These are phyloP conservation scores for Begonia peltatifolia DNA, from an alignment of 306 rosid genomes.

Conservation along the genomic window DNA sequence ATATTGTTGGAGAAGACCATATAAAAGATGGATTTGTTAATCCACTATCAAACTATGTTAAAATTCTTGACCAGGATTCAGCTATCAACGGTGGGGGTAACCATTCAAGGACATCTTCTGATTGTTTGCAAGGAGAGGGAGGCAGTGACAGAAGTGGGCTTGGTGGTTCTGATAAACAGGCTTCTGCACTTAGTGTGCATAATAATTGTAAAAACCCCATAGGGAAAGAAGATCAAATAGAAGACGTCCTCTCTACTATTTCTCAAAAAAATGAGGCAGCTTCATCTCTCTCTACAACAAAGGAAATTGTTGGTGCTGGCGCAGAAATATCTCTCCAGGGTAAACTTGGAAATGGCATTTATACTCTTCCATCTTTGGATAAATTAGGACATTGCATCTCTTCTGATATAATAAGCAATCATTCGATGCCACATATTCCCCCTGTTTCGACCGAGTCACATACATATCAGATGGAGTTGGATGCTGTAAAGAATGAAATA, in stretches of 20 bases:
- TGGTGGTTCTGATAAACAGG: constrained; percentile 31
- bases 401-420: constrained; percentile 21
- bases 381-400: constrained; percentile 31
- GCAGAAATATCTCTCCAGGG: constrained; percentile 25
- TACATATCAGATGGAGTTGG: constrained; percentile 49
- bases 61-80: constrained; percentile 22
- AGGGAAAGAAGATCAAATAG: constrained; percentile 24
- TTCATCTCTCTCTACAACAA: constrained; percentile 28
- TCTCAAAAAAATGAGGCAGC: constrained; percentile 19
- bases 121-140: constrained; percentile 32
- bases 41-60: constrained; percentile 27
- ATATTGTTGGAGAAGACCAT: constrained; percentile 32
- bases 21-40: constrained; percentile 31
- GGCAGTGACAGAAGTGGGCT: constrained; percentile 31
- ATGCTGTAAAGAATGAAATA: constrained; percentile 42
- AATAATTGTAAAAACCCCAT: constrained; percentile 34
- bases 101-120: constrained; percentile 21
- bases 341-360: constrained; percentile 27
- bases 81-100: constrained; percentile 25
- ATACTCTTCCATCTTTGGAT: constrained; percentile 20
- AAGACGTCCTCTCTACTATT: constrained; percentile 18
- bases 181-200: constrained; percentile 40
- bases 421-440: constrained; percentile 20
- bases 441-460: constrained; percentile 39
- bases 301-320: constrained; percentile 37